Base-by-base conservation (phyloP, 441 rosid species). In the Manihot esculenta region DNA sequence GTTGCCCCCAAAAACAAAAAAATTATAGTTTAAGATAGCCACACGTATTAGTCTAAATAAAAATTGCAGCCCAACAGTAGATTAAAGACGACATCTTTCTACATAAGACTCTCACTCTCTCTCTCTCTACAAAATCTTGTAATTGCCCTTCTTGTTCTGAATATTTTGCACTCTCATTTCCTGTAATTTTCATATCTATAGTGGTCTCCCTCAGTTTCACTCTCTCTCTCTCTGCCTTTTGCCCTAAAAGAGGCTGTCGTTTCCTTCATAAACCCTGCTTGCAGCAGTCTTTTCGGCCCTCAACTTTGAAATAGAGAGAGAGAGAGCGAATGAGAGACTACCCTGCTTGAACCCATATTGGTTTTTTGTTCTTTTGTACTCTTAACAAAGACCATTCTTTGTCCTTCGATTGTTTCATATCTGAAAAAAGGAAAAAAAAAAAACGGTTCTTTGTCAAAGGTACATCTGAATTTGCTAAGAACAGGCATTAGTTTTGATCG, bases 181-280 rank as follows among this genome's bases (percentile, higher is more conserved):
- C 35, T 20, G 33, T 55, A 33, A 20, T 59, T 12, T 45, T 49
- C 62, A 17, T 21, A 15, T 63, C 62, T 65, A 33, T 6, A 21
- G 38, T 23, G 20, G 44, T 38, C 21, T 51, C 15, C 35, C 30
- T 51, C 62, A 44, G 44, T 58, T 20, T 17, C 71, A 53, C 66
- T 58, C 50, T 64, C 76, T 70, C 75, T 71, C 70, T 76, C 38
- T 73, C 76, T 60, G 41, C 74, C 78, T 82, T 80, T 85, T 77
- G 57, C 84, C 89, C 84, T 80, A 75, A 79, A 80, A 72, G 83
- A 48, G 80, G 74, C 79, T n/a, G 71, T 72, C 82, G 51, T 77
- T 78, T 72, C 67, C 88, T 79, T 80, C 84, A 61, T 78, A 83
- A 77, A 72, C 77, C 74, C 74, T 72, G 83, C 72, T 69, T 10